These are phyloP conservation scores for Leptomonas seymouri DNA, from an alignment of 208 protist species.

Conservation along the genomic window DNA sequence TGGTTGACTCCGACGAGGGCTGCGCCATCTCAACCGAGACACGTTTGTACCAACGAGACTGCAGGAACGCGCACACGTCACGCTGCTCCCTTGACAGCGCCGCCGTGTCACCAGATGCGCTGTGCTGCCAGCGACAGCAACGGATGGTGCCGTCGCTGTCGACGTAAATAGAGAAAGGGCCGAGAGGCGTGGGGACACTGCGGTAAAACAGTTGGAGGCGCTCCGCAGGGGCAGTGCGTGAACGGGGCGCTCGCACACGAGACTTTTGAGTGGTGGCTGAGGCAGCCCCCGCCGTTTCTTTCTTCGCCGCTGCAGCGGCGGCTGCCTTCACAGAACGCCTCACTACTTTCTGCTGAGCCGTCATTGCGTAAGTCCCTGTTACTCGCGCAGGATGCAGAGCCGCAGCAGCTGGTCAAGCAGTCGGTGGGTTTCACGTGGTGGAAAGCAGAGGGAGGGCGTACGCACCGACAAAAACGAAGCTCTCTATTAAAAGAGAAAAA, in stretches of 20 bases:
- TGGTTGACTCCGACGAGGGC: slow-evolving; percentile 5
- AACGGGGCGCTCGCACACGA: neutral
- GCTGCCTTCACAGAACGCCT: neutral
- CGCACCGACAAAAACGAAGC: too few species aligned
- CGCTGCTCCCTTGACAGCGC: slow-evolving; percentile 25
- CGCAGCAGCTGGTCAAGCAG: too few species aligned
- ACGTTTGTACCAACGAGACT: slow-evolving; percentile 33
- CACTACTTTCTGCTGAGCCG: neutral
- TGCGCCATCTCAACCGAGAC: slow-evolving; percentile 10
- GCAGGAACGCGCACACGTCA: slow-evolving; percentile 25
- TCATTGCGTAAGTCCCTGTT: neutral
- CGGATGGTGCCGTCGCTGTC: slow-evolving; percentile 60
- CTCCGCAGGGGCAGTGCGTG: neutral
- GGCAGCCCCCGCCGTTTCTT: neutral
- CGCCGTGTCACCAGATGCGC: slow-evolving; percentile 13
- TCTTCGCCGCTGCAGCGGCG: neutral
- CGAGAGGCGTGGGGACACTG: slow-evolving; percentile 45
- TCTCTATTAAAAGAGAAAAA: too few species aligned
- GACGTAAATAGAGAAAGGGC: slow-evolving; percentile 57
- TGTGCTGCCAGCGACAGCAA: slow-evolving; percentile 51
- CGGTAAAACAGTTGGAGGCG: slow-evolving; percentile 46
- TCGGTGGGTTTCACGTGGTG: too few species aligned
- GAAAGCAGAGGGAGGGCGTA: too few species aligned
- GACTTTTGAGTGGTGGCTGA: neutral
- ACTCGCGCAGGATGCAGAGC: neutral